These are phyloP conservation scores for Trichaptum fuscoviolaceum DNA, from an alignment of 768 basidiomycete species.

Conservation along the genomic window DNA sequence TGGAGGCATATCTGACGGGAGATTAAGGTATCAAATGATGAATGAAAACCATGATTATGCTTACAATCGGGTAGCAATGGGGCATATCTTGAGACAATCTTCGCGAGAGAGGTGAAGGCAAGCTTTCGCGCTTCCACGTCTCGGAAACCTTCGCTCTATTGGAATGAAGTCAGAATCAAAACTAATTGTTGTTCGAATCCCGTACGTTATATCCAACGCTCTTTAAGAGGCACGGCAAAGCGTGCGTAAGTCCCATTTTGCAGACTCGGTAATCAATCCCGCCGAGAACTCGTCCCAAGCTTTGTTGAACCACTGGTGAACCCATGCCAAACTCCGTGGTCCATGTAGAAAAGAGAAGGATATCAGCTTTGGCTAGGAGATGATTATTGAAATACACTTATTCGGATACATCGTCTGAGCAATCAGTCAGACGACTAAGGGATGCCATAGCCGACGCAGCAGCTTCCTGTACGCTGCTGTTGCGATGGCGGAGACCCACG, in stretches of 20 bases:
- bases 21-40: slow-evolving; percentile 11
- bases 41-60: slow-evolving; percentile 17
- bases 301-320: slow-evolving; percentile 58
- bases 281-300: slow-evolving; percentile 66
- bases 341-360: slow-evolving; percentile 38
- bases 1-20: slow-evolving; percentile 41
- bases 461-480: slow-evolving; percentile 61
- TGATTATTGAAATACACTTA: slow-evolving; percentile 40
- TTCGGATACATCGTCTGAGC: slow-evolving; percentile 61
- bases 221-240: slow-evolving; percentile 52
- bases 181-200: slow-evolving; percentile 25
- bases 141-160: not conserved
- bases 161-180: not conserved
- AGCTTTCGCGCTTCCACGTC: slow-evolving; percentile 57
- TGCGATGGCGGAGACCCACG: slow-evolving; percentile 64
- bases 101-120: slow-evolving; percentile 43
- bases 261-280: slow-evolving; percentile 57
- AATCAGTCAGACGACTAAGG: slow-evolving; percentile 67
- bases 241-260: slow-evolving; percentile 49
- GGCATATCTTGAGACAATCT: slow-evolving; percentile 41
- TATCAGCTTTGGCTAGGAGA: not conserved
- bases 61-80: slow-evolving; percentile 41
- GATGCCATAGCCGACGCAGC: slow-evolving; percentile 65
- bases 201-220: slow-evolving; percentile 36
- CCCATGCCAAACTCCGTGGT: slow-evolving; percentile 55